Percentiles rank a stretch among this genome's conserved stretches.
These are phyloP conservation scores for Mucor mucedo DNA, from an alignment of 371 early-diverging fungal species.

Conservation along the genomic window DNA sequence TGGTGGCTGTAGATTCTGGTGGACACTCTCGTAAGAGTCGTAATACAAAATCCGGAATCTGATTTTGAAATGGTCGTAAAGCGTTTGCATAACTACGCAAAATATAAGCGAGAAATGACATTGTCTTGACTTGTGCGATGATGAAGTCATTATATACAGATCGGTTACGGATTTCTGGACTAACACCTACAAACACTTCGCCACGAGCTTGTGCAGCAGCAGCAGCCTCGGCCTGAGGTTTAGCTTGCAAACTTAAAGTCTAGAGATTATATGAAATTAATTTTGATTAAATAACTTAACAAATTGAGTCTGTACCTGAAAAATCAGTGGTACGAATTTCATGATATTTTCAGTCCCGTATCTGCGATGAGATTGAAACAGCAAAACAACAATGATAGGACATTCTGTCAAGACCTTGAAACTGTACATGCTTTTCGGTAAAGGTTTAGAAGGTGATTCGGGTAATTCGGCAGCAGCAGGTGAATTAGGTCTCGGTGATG, in stretches of 20 bases:
- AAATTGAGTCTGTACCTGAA: constrained; percentile 60
- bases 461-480: constrained; percentile 69
- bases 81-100: constrained; percentile 76
- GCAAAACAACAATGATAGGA: constrained; percentile 94
- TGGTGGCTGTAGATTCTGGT: constrained; percentile 88
- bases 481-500: constrained; percentile 81
- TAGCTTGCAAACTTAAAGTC: constrained; percentile 79
- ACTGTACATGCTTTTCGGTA: constrained; percentile 79
- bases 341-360: constrained; percentile 81
- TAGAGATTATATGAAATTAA: constrained; percentile 24
- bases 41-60: constrained; percentile 89
- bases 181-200: constrained; percentile 82
- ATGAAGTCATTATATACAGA: constrained; percentile 84
- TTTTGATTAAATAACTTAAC: neutral
- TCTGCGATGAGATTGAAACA: constrained; percentile 87
- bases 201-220: constrained; percentile 68
- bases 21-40: constrained; percentile 92
- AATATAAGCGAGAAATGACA: constrained; percentile 96
- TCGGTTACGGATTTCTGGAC: constrained; percentile 75
- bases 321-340: constrained; percentile 86
- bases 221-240: constrained; percentile 77
- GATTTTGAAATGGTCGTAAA: constrained; percentile 77
- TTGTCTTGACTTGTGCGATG: constrained; percentile 93
- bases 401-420: constrained; percentile 98
- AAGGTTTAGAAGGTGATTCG: constrained; percentile 69